Percentiles rank a stretch among this genome's conserved stretches.
Conservation (phyloP, 2,329 filamentous ascomycete genomes). For the Curvularia verruculosa region DNA sequence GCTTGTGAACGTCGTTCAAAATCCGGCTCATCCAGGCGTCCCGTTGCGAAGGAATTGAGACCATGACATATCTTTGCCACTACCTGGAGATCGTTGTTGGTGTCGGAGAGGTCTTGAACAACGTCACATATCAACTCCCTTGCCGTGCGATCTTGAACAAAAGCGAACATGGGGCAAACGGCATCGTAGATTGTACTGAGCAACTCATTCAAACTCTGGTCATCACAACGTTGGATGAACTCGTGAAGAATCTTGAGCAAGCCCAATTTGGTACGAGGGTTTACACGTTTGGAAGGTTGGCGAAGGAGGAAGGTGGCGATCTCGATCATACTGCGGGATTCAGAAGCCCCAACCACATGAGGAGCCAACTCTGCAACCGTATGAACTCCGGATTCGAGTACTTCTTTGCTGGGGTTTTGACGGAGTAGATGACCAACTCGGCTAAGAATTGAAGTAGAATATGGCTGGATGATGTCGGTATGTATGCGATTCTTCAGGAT, state of each 20-base stretch:
- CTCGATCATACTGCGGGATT: slow-evolving; percentile 77
- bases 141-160: slow-evolving; percentile 82
- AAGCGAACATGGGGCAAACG: slow-evolving; percentile 82
- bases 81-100: slow-evolving; percentile 64
- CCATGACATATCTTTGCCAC: slow-evolving; percentile 75
- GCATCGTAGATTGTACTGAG: slow-evolving; percentile 73
- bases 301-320: slow-evolving; percentile 82
- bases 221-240: slow-evolving; percentile 72
- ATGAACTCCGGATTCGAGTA: slow-evolving; percentile 79
- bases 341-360: slow-evolving; percentile 54
- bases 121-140: slow-evolving; percentile 76
- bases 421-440: slow-evolving; percentile 61
- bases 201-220: slow-evolving; percentile 63
- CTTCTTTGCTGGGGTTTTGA: slow-evolving; percentile 68
- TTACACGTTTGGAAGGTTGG: slow-evolving; percentile 83
- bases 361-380: slow-evolving; percentile 72
- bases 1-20: slow-evolving; percentile 81
- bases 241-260: slow-evolving; percentile 80
- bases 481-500: slow-evolving; percentile 56
- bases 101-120: slow-evolving; percentile 70
- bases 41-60: slow-evolving; percentile 78
- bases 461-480: slow-evolving; percentile 62
- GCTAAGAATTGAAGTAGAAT: slow-evolving; percentile 69
- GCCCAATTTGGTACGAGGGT: slow-evolving; percentile 79
- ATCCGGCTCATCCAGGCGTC: slow-evolving; percentile 81